A percentile compares a stretch with the other conserved stretches of the same genome.
Evolutionary conservation across 2,329 filamentous ascomycete species (phyloP).

Genomic region (Hypoxylon sp.): DNA sequence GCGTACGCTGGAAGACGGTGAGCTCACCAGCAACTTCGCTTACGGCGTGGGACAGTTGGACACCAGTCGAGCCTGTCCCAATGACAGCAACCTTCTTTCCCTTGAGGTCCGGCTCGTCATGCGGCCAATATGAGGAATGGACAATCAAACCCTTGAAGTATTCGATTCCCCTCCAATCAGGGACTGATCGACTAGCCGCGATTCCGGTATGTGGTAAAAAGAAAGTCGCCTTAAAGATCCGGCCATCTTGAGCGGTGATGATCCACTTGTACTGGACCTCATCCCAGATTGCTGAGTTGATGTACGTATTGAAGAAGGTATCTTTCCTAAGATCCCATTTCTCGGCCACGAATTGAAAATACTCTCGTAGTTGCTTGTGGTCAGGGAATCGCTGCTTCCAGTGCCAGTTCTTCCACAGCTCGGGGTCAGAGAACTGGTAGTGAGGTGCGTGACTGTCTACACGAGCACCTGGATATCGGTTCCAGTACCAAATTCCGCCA

Average conservation of each 20-base stretch:
- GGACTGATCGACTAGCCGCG: conserved; percentile 72
- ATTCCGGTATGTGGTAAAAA: conserved; percentile 65
- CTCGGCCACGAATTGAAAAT: conserved; percentile 64
- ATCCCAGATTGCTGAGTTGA: conserved; percentile 61
- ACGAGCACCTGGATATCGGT: conserved; percentile 61
- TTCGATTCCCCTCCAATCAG: conserved; percentile 71
- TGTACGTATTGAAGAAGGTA: conserved; percentile 61
- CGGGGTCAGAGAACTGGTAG: conserved; percentile 56
- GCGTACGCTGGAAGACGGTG: conserved; percentile 76
- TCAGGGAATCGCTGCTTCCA: conserved; percentile 61
- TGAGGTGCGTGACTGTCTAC: conserved; percentile 56
- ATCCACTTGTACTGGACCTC: conserved; percentile 58
- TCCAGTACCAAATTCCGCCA: conserved; percentile 63
- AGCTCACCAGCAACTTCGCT: conserved; percentile 67
- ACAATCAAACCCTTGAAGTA: conserved; percentile 72
- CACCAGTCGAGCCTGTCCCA: conserved; percentile 75
- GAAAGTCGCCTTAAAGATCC: conserved; percentile 58
- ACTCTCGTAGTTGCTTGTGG: conserved; percentile 59
- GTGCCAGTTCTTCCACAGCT: conserved; percentile 62
- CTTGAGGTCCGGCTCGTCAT: conserved; percentile 68
- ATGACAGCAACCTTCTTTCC: conserved; percentile 74
- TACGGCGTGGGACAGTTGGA: conserved; percentile 75
- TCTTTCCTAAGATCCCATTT: conserved; percentile 61
- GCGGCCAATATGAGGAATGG: conserved; percentile 74
- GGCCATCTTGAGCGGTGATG: conserved; percentile 60